phyloP scores from a whole-genome alignment of 2,329 filamentous ascomycete genomes.

The Phaeosphaeriaceae sp. region DNA sequence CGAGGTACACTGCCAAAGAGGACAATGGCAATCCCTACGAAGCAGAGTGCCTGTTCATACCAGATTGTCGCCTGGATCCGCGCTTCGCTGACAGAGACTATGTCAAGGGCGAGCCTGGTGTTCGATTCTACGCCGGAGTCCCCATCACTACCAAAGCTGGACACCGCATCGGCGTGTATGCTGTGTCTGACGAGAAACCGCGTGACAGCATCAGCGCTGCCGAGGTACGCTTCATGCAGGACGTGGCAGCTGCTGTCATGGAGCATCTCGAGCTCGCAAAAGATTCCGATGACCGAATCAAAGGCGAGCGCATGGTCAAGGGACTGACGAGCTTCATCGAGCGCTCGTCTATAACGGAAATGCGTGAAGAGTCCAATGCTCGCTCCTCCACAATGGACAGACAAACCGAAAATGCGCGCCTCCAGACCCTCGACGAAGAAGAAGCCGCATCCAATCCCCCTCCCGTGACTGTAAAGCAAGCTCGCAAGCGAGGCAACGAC shows the following conservation, averaged over 20 bases:
- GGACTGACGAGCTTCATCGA: slow-evolving; percentile 44
- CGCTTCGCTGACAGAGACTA: slow-evolving; percentile 34
- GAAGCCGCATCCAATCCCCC: slow-evolving; percentile 10
- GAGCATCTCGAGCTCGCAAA: slow-evolving; percentile 40
- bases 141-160: slow-evolving; percentile 39
- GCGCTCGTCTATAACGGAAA: slow-evolving; percentile 34
- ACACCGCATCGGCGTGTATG: slow-evolving; percentile 40
- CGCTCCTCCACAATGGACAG: slow-evolving; percentile 36
- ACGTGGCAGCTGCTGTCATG: slow-evolving; percentile 41
- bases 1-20: slow-evolving; percentile 29
- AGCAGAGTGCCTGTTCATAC: slow-evolving; percentile 33
- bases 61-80: slow-evolving; percentile 33
- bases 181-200: slow-evolving; percentile 39
- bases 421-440: slow-evolving; percentile 33
- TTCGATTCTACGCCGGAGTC: slow-evolving; percentile 44
- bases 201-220: slow-evolving; percentile 29
- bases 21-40: slow-evolving; percentile 23
- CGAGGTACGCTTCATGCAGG: slow-evolving; percentile 40
- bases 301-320: slow-evolving; percentile 42
- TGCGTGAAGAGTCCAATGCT: slow-evolving; percentile 18
- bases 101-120: slow-evolving; percentile 33
- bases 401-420: slow-evolving; percentile 44
- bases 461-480: slow-evolving; percentile 16
- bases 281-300: slow-evolving; percentile 32
- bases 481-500: slow-evolving; percentile 31